Conservation (phyloP, 805 yeast genomes). For the Candida gorgasii region DNA sequence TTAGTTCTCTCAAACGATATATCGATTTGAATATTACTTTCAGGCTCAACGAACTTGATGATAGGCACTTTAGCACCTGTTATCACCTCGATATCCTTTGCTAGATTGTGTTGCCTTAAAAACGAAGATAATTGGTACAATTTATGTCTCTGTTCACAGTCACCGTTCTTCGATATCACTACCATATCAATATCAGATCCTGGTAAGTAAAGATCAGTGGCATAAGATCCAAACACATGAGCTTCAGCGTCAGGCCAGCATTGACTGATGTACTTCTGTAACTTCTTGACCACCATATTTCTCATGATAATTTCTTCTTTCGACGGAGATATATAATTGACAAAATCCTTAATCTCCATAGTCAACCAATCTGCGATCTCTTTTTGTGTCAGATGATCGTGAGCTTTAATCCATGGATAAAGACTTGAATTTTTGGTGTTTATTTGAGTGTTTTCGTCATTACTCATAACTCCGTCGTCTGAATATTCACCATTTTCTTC, state of each 20-base stretch:
- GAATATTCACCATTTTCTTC: conserved; percentile 28
- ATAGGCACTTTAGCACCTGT: conserved; percentile 93
- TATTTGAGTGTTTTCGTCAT: conserved; percentile 33
- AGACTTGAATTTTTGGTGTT: conserved; percentile 27
- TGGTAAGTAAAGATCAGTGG: conserved; percentile 90
- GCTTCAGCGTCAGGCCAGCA: conserved; percentile 81
- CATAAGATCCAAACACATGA: conserved; percentile 90
- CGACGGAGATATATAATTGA: conserved; percentile 83
- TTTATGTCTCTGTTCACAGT: conserved; percentile 60
- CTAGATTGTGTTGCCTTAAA: conserved; percentile 61
- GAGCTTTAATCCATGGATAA: conserved; percentile 77
- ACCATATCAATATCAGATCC: conserved; percentile 97
- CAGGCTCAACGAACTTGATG: conserved; percentile 80
- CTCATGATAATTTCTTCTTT: conserved; percentile 68
- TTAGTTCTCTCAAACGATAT: conserved; percentile 84
- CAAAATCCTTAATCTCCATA: conserved; percentile 80
- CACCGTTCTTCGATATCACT: conserved; percentile 60
- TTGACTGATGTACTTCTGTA: conserved; percentile 51
- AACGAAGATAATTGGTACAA: conserved; percentile 73
- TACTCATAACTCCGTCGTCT: conserved; percentile 36
- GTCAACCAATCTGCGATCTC: conserved; percentile 88
- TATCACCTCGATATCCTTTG: conserved; percentile 76
- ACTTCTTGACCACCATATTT: conserved; percentile 59
- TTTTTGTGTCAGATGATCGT: conserved; percentile 72
- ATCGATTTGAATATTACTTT: conserved; percentile 74